Evolutionary conservation across 1,284 basidiomycete genomes (phyloP), one percentile per base, ranked within the genome.

Genomic region (Xerocomus minutiporus): DNA sequence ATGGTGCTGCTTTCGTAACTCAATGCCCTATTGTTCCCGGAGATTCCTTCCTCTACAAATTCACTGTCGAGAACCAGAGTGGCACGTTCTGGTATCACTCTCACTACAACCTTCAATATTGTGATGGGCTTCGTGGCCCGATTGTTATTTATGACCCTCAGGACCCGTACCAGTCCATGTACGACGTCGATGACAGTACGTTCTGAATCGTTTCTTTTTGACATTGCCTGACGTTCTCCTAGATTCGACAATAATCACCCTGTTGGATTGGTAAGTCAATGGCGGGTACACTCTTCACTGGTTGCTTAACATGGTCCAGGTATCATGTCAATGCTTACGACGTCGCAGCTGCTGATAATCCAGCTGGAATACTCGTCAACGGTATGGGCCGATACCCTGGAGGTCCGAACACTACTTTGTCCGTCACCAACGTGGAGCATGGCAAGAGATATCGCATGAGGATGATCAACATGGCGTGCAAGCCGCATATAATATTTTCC

Each of bases 1-100:
- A 72, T 3, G 68, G 65, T 25, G 3, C 55, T 20, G 38, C 68
- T 8, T 69, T 70, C n/a, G 69, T 78, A 31, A 73, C 75, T 4
- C 75, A 77, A 57, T 81, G 79, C 48, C 77, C 79, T 1, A 76
- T 78, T 32, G 51, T 67, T 15, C 53, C 73, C 2, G 71, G 67
- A 2, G 28, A 60, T 25, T 66, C 65, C 2, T 78, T 75, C 64
- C 65, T 67, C 8, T 78, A 79, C 59, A 59, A 65, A n/a, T 73
- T 74, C 53, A 61, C 57, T 2, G 55, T 67, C 12, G 25, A 34
- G 38, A 59, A 61, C 34, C 73, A 70, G 52, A 59, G 64, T 28
- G 73, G 77, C 12, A 73, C 76, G 2, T 73, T 69, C 58, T 79
- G 77, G 64, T 79, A 76, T 50, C 76, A 77, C 53, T 76, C 74